Conservation (phyloP, 1,284 basidiomycete species). For the Cystobasidium slooffiae region DNA sequence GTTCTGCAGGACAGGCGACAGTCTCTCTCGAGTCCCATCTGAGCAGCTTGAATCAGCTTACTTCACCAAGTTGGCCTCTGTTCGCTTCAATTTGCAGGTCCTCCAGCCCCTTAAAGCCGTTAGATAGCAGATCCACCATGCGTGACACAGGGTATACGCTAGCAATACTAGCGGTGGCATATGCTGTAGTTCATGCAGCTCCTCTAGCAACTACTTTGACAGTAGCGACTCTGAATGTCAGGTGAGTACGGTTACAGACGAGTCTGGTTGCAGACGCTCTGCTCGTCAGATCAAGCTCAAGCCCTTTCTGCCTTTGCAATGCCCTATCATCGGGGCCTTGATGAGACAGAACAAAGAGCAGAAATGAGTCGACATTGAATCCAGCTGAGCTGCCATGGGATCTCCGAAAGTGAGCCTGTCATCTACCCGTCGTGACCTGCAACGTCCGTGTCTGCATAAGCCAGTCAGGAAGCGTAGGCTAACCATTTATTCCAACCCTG, state of each 20-base stretch:
- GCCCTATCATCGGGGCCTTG: not conserved
- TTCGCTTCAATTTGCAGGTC: too few relatives aligned
- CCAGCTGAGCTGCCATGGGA: not conserved
- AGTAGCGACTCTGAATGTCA: constrained; percentile 9
- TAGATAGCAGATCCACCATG: too few relatives aligned
- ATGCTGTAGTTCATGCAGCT: too few relatives aligned
- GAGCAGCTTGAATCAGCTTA: too few relatives aligned
- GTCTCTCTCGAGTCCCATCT: too few relatives aligned
- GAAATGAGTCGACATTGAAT: not conserved
- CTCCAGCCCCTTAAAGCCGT: too few relatives aligned
- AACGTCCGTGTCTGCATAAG: not conserved
- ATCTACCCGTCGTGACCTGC: not conserved
- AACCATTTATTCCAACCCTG: not conserved
- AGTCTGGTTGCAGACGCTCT: not conserved
- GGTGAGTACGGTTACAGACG: not conserved
- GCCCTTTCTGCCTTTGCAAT: too few relatives aligned
- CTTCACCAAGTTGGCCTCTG: too few relatives aligned
- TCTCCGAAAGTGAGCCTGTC: not conserved
- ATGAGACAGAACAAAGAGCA: not conserved
- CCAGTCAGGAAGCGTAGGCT: not conserved
- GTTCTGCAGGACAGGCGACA: too few relatives aligned
- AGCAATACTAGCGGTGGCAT: too few relatives aligned
- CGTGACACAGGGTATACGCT: too few relatives aligned
- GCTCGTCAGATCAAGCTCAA: not conserved
- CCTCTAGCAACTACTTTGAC: not conserved